Evolutionary conservation across 2,329 filamentous ascomycete species (phyloP), one percentile per base, ranked within the genome.

Genomic region (Lojkania enalia): DNA sequence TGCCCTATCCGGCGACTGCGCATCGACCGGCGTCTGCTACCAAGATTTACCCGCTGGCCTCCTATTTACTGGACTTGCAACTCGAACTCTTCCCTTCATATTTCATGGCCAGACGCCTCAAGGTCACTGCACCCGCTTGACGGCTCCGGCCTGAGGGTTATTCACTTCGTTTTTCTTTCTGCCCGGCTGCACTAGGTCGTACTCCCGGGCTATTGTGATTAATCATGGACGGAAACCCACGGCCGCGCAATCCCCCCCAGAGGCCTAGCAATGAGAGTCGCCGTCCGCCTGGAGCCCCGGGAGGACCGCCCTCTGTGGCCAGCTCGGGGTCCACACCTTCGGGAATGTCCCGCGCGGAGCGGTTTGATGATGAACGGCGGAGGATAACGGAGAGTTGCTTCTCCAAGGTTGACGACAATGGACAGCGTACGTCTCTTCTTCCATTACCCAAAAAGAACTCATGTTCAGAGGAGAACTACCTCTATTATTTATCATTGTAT

Each of bases 381-480:
- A 84, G 94, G 67, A 96, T 99, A 62, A 86, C 95, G 54, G 88
- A 95, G 52, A 96, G 88, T 72, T 96, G 91, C 74, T 99, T 97
- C 76, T 82, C 77, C 70, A 96, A 95, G 76, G 86, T 85, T 63
- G 94, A 97, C 66, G 79, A 83, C 31, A 88, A 95, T 72, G 91
- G 91, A 56, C 86, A 89, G 48, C 78, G 90, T 95, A 80, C 66
- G 87, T 81, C 18, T 40, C 31, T 18, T 43, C 15, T 25, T 35
- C 18, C 30, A 18, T 33, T 35, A 18, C 33, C 32, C 44, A n/a
- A 9, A 18, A 25, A 13, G 13, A 11, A 11, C 9, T 29, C 25
- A 15, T 12, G 20, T 31, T 20, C 35, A 20, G 14, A 36, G 2
- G n/a, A 39, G 19, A 11, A 29, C 44, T 46, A 20, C 42, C 19